A percentile compares a stretch with the other conserved stretches of the same genome.
These are phyloP conservation scores for Betula pendula DNA, from an alignment of 306 rosid species.

Conservation along the genomic window DNA sequence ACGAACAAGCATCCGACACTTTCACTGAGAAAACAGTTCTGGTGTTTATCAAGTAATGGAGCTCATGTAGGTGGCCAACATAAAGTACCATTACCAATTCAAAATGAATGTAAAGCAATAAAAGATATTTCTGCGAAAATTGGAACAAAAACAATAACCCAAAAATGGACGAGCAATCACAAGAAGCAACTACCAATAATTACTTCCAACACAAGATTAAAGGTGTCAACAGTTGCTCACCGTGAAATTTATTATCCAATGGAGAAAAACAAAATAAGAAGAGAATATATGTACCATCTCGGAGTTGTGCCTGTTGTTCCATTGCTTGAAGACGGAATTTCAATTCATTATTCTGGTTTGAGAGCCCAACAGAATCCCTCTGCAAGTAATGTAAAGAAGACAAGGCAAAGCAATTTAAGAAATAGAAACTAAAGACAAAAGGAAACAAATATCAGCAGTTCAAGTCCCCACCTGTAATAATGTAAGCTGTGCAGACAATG, in stretches of 20 bases:
- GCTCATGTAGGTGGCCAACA: not conserved
- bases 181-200: not conserved
- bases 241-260: not conserved
- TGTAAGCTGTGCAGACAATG: conserved; percentile 88
- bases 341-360: conserved; percentile 87
- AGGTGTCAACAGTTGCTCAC: not conserved
- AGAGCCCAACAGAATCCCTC: conserved; percentile 90
- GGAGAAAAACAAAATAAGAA: not conserved
- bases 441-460: conserved; percentile 1
- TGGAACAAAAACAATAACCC: not conserved
- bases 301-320: conserved; percentile 96
- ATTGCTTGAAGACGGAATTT: conserved; percentile 98
- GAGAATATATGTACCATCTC: conserved; percentile 67
- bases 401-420: conserved; percentile 14
- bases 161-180: not conserved
- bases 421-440: not conserved
- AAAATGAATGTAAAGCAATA: not conserved
- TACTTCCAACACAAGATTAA: not conserved
- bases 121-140: not conserved
- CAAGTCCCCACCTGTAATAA: conserved; percentile 64
- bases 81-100: not conserved
- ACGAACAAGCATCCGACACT: not conserved
- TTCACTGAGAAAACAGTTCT: not conserved
- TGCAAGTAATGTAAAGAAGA: conserved; percentile 31
- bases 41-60: not conserved